These are phyloP conservation scores for Corylus avellana DNA, from an alignment of 306 rosid species.

Conservation along the genomic window DNA sequence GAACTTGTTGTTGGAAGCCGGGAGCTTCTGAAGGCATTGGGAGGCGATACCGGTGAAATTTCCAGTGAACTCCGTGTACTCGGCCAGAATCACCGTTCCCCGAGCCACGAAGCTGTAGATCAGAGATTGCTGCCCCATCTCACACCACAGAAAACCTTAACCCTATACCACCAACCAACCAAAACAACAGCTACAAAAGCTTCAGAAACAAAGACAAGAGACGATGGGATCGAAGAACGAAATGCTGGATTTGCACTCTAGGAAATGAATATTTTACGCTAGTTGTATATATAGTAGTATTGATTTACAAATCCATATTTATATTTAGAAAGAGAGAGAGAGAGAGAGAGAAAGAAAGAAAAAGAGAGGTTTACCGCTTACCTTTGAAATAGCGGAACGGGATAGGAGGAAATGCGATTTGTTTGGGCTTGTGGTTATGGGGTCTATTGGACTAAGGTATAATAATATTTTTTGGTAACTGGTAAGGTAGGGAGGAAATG, in stretches of 20 bases:
- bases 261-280: neutral
- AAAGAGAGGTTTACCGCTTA: neutral
- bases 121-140: constrained; percentile 89
- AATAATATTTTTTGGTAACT: neutral
- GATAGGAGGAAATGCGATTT: neutral
- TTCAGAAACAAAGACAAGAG: constrained; percentile 9
- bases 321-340: neutral
- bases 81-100: constrained; percentile 76
- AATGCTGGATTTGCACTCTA: constrained; percentile 38
- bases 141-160: constrained; percentile 33
- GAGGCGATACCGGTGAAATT: constrained; percentile 73
- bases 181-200: neutral
- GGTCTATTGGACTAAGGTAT: neutral
- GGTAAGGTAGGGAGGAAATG: neutral
- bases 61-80: constrained; percentile 82
- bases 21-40: constrained; percentile 96
- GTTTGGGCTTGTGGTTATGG: neutral
- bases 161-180: neutral
- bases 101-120: constrained; percentile 97
- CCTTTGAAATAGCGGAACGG: no score
- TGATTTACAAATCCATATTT: neutral
- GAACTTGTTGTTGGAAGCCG: constrained; percentile 85
- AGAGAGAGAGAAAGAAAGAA: neutral
- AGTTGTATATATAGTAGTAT: no score
- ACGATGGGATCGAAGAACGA: constrained; percentile 21